phyloP scores from a whole-genome alignment of 768 basidiomycete species.

The Tylopilus felleus region DNA sequence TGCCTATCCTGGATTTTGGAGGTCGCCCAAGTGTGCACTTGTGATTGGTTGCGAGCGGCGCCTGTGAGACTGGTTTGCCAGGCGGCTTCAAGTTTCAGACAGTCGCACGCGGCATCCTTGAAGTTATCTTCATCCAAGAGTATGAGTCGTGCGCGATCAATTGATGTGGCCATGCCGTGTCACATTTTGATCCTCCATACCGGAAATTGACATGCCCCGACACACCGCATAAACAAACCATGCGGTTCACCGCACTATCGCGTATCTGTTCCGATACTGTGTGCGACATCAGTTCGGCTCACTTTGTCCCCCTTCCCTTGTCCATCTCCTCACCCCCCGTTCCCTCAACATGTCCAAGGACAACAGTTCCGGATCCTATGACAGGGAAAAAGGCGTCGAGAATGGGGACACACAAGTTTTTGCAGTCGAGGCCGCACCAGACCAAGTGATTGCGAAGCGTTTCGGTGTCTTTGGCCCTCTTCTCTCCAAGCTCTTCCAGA shows the following conservation, averaged over 20 bases:
- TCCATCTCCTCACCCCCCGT: not conserved
- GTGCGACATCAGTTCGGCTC: not conserved
- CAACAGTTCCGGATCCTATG: not conserved
- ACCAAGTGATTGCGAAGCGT: slow-evolving; percentile 26
- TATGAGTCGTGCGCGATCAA: too few species aligned
- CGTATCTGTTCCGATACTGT: not conserved
- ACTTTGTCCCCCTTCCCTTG: not conserved
- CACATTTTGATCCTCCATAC: too few species aligned
- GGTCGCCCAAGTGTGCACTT: too few species aligned
- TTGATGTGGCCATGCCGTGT: too few species aligned
- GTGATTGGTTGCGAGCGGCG: too few species aligned
- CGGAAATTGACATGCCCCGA: not conserved
- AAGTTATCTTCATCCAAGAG: too few species aligned
- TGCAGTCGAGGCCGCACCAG: slow-evolving; percentile 26
- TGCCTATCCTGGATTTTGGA: too few species aligned
- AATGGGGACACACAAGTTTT: not conserved
- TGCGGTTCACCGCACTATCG: not conserved
- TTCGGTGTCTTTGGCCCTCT: slow-evolving; percentile 32
- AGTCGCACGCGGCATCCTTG: too few species aligned
- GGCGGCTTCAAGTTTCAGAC: too few species aligned
- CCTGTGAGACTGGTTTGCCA: too few species aligned
- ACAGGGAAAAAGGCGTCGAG: slow-evolving; percentile 20
- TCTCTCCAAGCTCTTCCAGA: slow-evolving; percentile 40
- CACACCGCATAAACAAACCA: not conserved
- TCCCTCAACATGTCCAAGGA: slow-evolving; percentile 6